These are phyloP conservation scores for Brassica carinata DNA, from an alignment of 345 rosid species.

Conservation along the genomic window DNA sequence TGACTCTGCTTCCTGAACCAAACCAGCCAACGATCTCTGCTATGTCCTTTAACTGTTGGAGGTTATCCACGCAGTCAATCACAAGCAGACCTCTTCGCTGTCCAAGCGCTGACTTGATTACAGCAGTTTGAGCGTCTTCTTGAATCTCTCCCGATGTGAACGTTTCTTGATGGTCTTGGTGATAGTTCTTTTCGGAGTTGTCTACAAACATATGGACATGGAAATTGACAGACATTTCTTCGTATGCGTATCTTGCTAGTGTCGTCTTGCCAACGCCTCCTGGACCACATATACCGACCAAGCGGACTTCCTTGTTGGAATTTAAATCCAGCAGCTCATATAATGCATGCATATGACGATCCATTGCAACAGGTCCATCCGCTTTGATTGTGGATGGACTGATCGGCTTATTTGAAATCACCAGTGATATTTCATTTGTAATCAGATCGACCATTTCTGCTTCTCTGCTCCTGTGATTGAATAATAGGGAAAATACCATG, in stretches of 20 bases:
- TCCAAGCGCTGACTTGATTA: background rate
- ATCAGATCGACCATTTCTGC: background rate
- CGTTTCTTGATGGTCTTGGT: background rate
- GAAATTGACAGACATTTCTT: background rate
- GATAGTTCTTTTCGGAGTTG: background rate
- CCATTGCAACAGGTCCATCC: background rate
- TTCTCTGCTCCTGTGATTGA: background rate
- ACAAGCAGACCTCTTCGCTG: conserved; percentile 2
- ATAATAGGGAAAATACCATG: background rate
- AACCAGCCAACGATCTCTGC: conserved; percentile 5
- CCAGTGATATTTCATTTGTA: conserved; percentile 4
- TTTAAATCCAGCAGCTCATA: background rate
- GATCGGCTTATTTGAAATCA: background rate
- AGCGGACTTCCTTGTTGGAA: conserved; percentile 17
- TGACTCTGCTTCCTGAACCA: conserved; percentile 25
- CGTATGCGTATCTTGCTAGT: background rate
- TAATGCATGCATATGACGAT: background rate
- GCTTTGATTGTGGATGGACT: background rate
- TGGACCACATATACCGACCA: conserved; percentile 17
- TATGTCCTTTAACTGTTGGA: conserved; percentile 2
- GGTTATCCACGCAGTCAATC: conserved; percentile 2
- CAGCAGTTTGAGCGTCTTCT: background rate
- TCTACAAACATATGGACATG: conserved; percentile 21
- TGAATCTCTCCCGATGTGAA: background rate
- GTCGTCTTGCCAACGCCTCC: conserved; percentile 30